A percentile compares a stretch with the other conserved stretches of the same genome.
phyloP scores from a whole-genome alignment of 768 basidiomycete species.

The Rhodosporidiobolus odoratus region DNA sequence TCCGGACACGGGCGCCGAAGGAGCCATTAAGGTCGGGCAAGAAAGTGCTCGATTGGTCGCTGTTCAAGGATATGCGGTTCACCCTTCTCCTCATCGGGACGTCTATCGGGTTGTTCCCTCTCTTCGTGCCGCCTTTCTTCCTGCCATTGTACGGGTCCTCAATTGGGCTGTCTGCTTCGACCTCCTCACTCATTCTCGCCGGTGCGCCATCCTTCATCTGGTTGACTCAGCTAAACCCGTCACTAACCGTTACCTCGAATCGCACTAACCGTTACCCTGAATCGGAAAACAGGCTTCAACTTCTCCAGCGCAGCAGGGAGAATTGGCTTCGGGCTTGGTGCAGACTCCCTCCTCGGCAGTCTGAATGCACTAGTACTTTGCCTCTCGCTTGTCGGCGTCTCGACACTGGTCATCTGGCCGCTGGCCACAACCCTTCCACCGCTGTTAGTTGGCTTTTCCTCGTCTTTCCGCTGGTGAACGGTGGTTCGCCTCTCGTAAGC shows the following conservation, averaged over 20 bases:
- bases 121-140: slow-evolving; percentile 44
- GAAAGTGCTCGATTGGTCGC: slow-evolving; percentile 36
- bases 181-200: slow-evolving; percentile 35
- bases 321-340: slow-evolving; percentile 40
- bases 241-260: too few species aligned
- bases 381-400: slow-evolving; percentile 32
- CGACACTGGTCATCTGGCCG: slow-evolving; percentile 43
- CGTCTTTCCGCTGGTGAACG: neutral
- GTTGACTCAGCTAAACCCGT: neutral
- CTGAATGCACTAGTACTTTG: slow-evolving; percentile 42
- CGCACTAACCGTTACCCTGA: too few species aligned
- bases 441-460: slow-evolving; percentile 24
- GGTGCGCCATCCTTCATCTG: neutral
- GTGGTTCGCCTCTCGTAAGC: neutral
- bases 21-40: slow-evolving; percentile 3
- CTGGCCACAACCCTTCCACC: slow-evolving; percentile 37
- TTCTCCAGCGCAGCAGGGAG: slow-evolving; percentile 41
- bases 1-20: neutral
- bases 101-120: slow-evolving; percentile 38
- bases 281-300: slow-evolving; percentile 43
- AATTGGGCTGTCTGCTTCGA: slow-evolving; percentile 32
- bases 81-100: slow-evolving; percentile 28
- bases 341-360: slow-evolving; percentile 40
- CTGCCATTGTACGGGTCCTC: slow-evolving; percentile 41
- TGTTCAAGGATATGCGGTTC: slow-evolving; percentile 39